Percentiles rank a stretch among this genome's conserved stretches.
Conservation (phyloP, 2,329 filamentous ascomycete genomes). For the Colletotrichum cereale region DNA sequence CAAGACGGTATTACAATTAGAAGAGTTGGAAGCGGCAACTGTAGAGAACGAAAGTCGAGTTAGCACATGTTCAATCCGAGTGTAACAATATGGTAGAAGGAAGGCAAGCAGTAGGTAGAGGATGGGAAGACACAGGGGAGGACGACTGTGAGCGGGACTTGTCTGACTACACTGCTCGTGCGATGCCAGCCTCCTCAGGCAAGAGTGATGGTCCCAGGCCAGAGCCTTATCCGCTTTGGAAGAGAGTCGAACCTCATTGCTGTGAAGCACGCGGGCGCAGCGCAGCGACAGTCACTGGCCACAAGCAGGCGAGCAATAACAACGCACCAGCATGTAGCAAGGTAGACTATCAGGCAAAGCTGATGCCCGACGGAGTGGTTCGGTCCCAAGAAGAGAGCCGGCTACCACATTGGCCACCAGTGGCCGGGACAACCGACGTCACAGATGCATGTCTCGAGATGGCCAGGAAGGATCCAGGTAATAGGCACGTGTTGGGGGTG, state of each 20-base stretch:
- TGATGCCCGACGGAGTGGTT: not conserved
- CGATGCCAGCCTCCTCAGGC: constrained; percentile 13
- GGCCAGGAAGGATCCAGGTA: not conserved
- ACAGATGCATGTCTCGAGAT: constrained; percentile 9
- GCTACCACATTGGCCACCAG: not conserved
- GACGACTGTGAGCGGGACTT: not conserved
- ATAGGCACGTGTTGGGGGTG: constrained; percentile 12
- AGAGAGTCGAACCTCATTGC: not conserved
- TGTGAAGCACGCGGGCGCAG: not conserved
- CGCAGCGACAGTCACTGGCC: not conserved
- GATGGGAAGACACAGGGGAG: not conserved
- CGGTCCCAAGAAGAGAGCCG: not conserved
- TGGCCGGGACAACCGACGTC: constrained; percentile 27
- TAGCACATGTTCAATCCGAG: not conserved
- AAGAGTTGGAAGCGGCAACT: constrained; percentile 32
- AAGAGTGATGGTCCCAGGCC: not conserved
- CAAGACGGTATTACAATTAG: constrained; percentile 41
- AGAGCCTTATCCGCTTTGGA: constrained; percentile 2
- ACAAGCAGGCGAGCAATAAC: not conserved
- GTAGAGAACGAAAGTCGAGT: not conserved
- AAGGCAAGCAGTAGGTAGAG: not conserved
- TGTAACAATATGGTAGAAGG: no score
- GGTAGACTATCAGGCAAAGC: not conserved
- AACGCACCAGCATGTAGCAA: not conserved
- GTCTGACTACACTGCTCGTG: not conserved